Evolutionary conservation across 2,329 filamentous ascomycete species (phyloP).

Genomic region (Venturia aucupariae): DNA sequence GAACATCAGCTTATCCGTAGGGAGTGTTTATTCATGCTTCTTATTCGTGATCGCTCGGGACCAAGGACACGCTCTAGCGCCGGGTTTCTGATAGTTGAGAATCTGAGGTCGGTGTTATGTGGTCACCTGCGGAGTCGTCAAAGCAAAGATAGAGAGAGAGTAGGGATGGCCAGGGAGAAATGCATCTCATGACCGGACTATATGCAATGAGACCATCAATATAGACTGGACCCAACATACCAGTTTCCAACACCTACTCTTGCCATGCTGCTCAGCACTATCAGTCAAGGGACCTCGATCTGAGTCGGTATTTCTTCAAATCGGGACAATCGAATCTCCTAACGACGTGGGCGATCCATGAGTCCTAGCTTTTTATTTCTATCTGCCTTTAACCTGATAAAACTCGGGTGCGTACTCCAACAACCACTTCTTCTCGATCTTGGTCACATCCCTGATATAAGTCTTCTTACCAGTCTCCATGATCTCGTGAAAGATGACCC

Average conservation of each 20-base stretch:
- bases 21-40: background rate
- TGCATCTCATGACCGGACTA: background rate
- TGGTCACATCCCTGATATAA: constrained; percentile 85
- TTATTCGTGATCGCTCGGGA: background rate
- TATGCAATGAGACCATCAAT: background rate
- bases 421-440: constrained; percentile 88
- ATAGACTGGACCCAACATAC: background rate
- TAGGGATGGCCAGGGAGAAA: background rate
- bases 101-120: too few relatives aligned
- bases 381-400: constrained; percentile 47
- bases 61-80: background rate
- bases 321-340: background rate
- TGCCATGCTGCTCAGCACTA: background rate
- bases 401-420: constrained; percentile 80
- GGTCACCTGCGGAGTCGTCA: too few relatives aligned
- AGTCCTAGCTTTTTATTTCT: background rate
- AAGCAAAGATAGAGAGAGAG: too few relatives aligned
- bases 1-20: background rate
- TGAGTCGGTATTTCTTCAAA: background rate
- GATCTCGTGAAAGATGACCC: constrained; percentile 92
- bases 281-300: background rate
- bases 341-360: too few relatives aligned
- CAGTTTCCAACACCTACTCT: background rate
- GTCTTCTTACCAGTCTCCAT: constrained; percentile 83
- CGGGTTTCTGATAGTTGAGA: background rate